Conservation (phyloP, 164 flowering plant genomes). For the Saururus chinensis region DNA sequence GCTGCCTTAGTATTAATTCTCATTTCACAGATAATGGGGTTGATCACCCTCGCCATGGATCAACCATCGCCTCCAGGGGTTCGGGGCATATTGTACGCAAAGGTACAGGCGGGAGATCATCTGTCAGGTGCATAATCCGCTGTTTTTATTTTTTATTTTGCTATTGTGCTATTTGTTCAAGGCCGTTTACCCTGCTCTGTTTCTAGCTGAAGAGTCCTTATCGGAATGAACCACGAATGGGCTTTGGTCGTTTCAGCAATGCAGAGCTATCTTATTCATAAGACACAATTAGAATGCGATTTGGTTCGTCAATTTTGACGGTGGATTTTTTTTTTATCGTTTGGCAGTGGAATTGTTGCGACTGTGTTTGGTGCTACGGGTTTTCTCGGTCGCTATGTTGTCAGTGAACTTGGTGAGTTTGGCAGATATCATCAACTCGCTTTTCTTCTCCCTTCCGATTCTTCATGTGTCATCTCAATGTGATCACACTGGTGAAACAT, state of each 20-base stretch:
- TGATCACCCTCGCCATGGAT: constrained; percentile 49
- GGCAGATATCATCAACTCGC: neutral
- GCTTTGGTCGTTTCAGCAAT: too few species aligned
- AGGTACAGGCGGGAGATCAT: constrained; percentile 99
- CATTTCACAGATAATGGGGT: constrained; percentile 38
- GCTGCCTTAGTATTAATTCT: neutral
- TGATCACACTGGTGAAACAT: neutral
- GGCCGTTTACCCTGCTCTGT: too few species aligned
- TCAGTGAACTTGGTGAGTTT: constrained; percentile 86
- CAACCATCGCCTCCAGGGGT: constrained; percentile 56
- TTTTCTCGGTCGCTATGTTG: constrained; percentile 93
- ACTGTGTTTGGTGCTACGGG: constrained; percentile 98
- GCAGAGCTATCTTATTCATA: too few species aligned
- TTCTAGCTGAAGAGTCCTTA: too few species aligned
- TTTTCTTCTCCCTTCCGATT: neutral
- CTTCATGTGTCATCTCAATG: neutral
- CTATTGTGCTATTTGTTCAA: neutral
- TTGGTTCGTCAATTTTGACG: constrained; percentile 11
- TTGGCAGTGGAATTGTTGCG: constrained; percentile 96
- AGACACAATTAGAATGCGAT: too few species aligned
- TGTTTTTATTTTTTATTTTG: neutral
- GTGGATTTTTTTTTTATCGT: too few species aligned
- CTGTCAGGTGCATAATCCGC: constrained; percentile 59
- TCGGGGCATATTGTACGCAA: constrained; percentile 74
- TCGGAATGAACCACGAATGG: too few species aligned